A percentile compares a stretch with the other conserved stretches of the same genome.
phyloP scores from a whole-genome alignment of 1,284 basidiomycete species.

The Puccinia sorghi region DNA sequence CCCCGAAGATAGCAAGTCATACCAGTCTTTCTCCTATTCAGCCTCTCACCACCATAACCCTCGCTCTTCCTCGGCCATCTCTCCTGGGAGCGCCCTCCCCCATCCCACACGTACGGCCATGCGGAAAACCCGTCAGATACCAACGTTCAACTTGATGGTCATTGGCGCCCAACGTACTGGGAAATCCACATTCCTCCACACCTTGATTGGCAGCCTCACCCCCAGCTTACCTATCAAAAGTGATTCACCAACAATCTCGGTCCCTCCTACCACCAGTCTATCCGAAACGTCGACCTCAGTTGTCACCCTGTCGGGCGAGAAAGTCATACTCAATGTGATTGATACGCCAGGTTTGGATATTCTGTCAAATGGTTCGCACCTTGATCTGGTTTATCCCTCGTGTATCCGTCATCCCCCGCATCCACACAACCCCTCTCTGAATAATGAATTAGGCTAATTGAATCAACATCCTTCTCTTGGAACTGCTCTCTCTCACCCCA shows the following conservation, averaged over 20 bases:
- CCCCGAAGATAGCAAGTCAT: slow-evolving; percentile 28
- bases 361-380: slow-evolving; percentile 34
- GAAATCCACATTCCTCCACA: slow-evolving; percentile 39
- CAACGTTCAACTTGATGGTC: slow-evolving; percentile 41
- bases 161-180: slow-evolving; percentile 25
- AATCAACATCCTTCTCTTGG: not conserved
- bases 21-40: slow-evolving; percentile 27
- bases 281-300: slow-evolving; percentile 21
- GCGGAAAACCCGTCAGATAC: slow-evolving; percentile 34
- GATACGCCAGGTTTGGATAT: slow-evolving; percentile 45
- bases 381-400: not conserved
- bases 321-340: slow-evolving; percentile 22
- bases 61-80: not conserved
- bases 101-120: not conserved
- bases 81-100: not conserved
- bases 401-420: not conserved
- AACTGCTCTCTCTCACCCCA: no score
- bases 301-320: slow-evolving; percentile 20
- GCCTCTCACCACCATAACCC: not conserved
- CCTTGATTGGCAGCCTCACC: slow-evolving; percentile 22
- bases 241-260: not conserved
- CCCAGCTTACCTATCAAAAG: slow-evolving; percentile 16
- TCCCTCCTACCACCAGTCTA: not conserved
- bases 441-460: not conserved
- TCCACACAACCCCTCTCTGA: not conserved